Conservation (phyloP, 2,329 filamentous ascomycete species). For the Stylonectria norvegica region DNA sequence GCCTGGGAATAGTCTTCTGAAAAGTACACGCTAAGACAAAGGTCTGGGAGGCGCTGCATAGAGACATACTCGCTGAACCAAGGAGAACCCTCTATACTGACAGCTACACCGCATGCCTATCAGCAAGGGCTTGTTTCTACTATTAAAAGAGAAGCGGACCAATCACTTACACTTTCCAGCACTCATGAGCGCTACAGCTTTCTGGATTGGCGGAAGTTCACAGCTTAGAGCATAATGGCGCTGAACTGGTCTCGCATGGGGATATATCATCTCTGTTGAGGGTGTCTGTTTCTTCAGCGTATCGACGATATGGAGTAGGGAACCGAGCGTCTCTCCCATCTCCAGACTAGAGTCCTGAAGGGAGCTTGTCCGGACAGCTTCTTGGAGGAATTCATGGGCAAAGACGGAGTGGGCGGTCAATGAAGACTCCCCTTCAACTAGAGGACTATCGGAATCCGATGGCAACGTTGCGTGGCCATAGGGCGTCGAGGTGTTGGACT, state of each 20-base stretch:
- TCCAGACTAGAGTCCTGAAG: slow-evolving; percentile 28
- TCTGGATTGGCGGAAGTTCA: slow-evolving; percentile 24
- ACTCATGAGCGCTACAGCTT: slow-evolving; percentile 11
- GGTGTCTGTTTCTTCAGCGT: slow-evolving; percentile 24
- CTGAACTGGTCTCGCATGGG: slow-evolving; percentile 17
- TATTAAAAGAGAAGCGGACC: background rate
- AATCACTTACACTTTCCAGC: background rate
- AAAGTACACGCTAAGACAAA: slow-evolving; percentile 33
- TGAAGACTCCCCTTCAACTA: slow-evolving; percentile 44
- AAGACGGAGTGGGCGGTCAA: slow-evolving; percentile 45
- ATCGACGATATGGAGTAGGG: slow-evolving; percentile 29
- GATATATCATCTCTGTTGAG: slow-evolving; percentile 23
- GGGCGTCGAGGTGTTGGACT: slow-evolving; percentile 10
- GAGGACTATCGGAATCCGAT: slow-evolving; percentile 24
- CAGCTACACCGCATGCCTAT: background rate
- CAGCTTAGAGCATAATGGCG: slow-evolving; percentile 18
- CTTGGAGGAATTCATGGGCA: slow-evolving; percentile 43
- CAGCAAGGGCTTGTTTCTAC: background rate
- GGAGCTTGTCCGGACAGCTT: slow-evolving; percentile 32
- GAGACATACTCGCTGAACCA: slow-evolving; percentile 32
- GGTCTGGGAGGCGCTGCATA: slow-evolving; percentile 29
- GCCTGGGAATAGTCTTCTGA: slow-evolving; percentile 30
- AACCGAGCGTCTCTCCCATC: slow-evolving; percentile 34
- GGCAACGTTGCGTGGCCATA: slow-evolving; percentile 18
- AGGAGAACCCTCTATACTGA: slow-evolving; percentile 18